Evolutionary conservation across 2,329 filamentous ascomycete species (phyloP).

Genomic region (Ascochyta clinopodiicola): DNA sequence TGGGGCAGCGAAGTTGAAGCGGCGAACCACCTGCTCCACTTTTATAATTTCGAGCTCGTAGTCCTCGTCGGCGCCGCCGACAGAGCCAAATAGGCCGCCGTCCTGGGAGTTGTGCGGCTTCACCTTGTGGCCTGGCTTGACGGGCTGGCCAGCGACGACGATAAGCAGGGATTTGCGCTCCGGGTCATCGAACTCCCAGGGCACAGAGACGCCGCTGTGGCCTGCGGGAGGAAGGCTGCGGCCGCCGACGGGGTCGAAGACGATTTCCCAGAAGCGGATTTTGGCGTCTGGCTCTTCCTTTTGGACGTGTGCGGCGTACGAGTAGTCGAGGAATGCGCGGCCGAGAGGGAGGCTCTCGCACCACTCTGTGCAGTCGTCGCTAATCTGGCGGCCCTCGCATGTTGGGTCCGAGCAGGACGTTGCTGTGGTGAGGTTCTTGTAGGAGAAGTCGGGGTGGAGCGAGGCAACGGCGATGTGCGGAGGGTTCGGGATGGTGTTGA

Average conservation of each 20-base stretch:
- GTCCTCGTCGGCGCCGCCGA: constrained; percentile 17
- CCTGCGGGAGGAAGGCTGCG: constrained; percentile 14
- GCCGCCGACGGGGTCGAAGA: constrained; percentile 40
- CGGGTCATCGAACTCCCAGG: constrained; percentile 29
- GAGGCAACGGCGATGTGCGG: constrained; percentile 27
- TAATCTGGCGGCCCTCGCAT: constrained; percentile 12
- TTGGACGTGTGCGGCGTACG: constrained; percentile 28
- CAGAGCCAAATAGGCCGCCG: constrained; percentile 28
- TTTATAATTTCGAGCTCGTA: constrained; percentile 36
- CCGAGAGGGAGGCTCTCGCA: constrained; percentile 26
- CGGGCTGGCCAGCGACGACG: constrained; percentile 29
- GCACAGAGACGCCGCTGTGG: neutral
- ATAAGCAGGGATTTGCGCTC: constrained; percentile 39
- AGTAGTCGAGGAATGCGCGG: constrained; percentile 26
- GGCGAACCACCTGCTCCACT: constrained; percentile 32
- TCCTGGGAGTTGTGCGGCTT: constrained; percentile 18
- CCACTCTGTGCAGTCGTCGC: constrained; percentile 20
- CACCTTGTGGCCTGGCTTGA: constrained; percentile 10
- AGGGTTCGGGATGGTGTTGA: constrained; percentile 33
- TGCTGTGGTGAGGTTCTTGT: constrained; percentile 32
- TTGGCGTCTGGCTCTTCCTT: constrained; percentile 18
- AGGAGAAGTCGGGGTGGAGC: constrained; percentile 31
- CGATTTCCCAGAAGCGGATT: constrained; percentile 36
- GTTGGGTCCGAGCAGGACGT: constrained; percentile 29
- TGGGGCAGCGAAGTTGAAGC: constrained; percentile 26